A percentile compares a stretch with the other conserved stretches of the same genome.
Conservation (phyloP, 2,329 filamentous ascomycete species). For the Fusarium redolens region DNA sequence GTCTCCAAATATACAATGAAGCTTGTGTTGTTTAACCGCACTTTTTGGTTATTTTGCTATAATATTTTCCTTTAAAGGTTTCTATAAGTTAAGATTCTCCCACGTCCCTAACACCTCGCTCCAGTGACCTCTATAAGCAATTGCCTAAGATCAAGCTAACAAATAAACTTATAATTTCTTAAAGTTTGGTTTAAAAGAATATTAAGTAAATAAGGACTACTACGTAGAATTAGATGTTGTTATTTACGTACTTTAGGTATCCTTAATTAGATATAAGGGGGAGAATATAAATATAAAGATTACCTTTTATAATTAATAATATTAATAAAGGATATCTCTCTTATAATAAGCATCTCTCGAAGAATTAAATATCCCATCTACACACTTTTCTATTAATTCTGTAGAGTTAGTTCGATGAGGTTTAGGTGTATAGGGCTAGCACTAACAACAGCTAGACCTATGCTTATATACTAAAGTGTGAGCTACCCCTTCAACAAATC, state of each 20-base stretch:
- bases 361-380: no score
- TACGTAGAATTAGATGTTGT: no score
- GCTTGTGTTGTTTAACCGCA: no score
- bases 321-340: background rate
- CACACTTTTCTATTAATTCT: background rate
- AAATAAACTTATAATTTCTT: accelerated
- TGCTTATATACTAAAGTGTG: background rate
- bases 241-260: no score
- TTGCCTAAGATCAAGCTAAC: accelerated
- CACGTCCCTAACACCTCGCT: background rate
- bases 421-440: no score
- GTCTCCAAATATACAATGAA: no score
- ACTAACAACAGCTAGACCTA: accelerated
- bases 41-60: no score
- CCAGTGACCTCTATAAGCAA: background rate
- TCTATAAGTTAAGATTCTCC: background rate
- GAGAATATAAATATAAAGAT: no score
- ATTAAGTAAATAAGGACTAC: background rate
- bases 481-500: background rate
- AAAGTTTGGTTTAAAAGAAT: background rate
- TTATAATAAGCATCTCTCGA: accelerated
- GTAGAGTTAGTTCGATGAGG: no score
- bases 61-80: no score
- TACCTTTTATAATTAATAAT: accelerated
- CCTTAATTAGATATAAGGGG: no score